Evolutionary conservation across 208 protist genomes (phyloP).

Genomic region (Trypanosoma scelopori): DNA sequence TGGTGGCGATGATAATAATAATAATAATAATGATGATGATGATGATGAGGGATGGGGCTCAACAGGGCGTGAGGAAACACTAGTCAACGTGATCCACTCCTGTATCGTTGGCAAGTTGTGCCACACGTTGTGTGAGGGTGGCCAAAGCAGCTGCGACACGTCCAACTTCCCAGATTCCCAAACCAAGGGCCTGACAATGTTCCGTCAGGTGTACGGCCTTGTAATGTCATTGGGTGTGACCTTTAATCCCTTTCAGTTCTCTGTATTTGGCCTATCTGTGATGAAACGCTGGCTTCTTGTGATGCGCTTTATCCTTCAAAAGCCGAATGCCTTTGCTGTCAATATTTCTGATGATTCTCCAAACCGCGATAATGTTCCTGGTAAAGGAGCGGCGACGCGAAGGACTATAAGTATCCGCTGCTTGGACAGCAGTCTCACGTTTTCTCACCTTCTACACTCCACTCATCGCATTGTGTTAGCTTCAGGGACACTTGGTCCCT

Average conservation of each 20-base stretch:
- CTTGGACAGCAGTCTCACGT: constrained; percentile 69
- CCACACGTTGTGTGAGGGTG: neutral
- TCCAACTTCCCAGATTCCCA: neutral
- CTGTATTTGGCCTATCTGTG: constrained; percentile 56
- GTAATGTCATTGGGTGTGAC: constrained; percentile 80
- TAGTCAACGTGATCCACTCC: constrained; percentile 9
- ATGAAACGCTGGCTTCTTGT: constrained; percentile 79
- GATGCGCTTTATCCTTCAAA: constrained; percentile 64
- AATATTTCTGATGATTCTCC: constrained; percentile 5
- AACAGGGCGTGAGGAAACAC: constrained; percentile 15
- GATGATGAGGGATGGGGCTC: constrained; percentile 1
- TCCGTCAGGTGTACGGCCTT: constrained; percentile 66
- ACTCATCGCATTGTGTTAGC: constrained; percentile 90
- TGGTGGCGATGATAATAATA: constrained; percentile 7
- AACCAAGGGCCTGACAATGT: constrained; percentile 35
- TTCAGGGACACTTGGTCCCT: constrained; percentile 94
- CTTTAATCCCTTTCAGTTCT: constrained; percentile 82
- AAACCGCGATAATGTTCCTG: neutral
- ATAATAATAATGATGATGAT: constrained; percentile 2
- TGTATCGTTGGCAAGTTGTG: constrained; percentile 22
- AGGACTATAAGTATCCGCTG: constrained; percentile 54
- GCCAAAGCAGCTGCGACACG: neutral
- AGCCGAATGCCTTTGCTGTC: constrained; percentile 54
- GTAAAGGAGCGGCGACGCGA: neutral
- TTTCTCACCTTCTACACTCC: constrained; percentile 49